Percentiles rank a stretch among this genome's conserved stretches.
Evolutionary conservation across 352 stramenopile species (phyloP).

Genomic region (Phytopythium litorale): DNA sequence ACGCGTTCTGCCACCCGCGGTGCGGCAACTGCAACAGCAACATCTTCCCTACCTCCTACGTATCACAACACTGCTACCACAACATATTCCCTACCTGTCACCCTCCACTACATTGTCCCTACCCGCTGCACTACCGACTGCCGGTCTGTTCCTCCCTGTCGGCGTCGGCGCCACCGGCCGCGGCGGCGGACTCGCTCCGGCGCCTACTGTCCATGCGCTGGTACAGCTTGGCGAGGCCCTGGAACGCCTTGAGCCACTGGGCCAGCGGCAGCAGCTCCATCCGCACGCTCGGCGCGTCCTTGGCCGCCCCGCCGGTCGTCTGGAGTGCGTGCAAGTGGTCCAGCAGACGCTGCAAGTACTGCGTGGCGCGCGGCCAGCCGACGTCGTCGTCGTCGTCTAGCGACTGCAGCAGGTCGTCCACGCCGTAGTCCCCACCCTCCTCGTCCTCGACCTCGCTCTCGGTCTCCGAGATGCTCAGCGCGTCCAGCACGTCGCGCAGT

Average conservation of each 20-base stretch:
- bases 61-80: background rate
- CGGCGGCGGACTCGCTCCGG: background rate
- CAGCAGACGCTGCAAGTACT: constrained; percentile 60
- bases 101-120: too few relatives aligned
- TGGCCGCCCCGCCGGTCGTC: constrained; percentile 28
- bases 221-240: constrained; percentile 52
- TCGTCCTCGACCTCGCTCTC: constrained; percentile 14
- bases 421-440: constrained; percentile 6
- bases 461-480: constrained; percentile 20
- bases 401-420: constrained; percentile 30
- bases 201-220: constrained; percentile 50
- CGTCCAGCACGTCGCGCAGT: constrained; percentile 40
- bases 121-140: background rate
- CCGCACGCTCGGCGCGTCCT: constrained; percentile 21
- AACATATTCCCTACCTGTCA: too few relatives aligned
- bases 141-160: background rate
- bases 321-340: constrained; percentile 27
- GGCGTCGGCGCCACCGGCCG: too few relatives aligned
- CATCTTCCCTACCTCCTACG: too few relatives aligned
- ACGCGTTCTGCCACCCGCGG: too few relatives aligned
- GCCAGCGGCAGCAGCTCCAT: constrained; percentile 48
- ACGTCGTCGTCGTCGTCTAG: constrained; percentile 59
- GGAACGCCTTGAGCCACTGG: constrained; percentile 66
- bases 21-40: too few relatives aligned
- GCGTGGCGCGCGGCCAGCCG: constrained; percentile 44